Evolutionary conservation across 2,329 filamentous ascomycete genomes (phyloP), one percentile per base, ranked within the genome.

Genomic region (Cordyceps cateniannulata): DNA sequence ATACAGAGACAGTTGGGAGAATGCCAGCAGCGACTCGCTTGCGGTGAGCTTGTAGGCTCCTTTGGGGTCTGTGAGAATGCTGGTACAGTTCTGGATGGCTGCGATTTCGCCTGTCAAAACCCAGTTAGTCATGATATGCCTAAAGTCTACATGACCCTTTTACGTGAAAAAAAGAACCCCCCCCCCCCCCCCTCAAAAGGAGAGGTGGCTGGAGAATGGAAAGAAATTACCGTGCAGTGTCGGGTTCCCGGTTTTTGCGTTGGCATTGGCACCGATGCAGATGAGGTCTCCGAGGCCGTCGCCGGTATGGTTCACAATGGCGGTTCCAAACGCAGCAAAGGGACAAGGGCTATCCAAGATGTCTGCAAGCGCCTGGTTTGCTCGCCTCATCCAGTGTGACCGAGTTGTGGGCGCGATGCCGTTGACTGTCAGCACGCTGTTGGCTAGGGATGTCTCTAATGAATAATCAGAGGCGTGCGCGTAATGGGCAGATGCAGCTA

Each of bases 231-330:
- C 81, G 65, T 84, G 81, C n/a, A 81, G 67, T 1, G 74, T 79
- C 1, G 81, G 81, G 66, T 84, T 81, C 1, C 81, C 81, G 2
- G 73, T 76, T 6, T 65, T 64, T 27, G 45, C 22, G 56, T 75
- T 77, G 27, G 70, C 69, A 65, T 84, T 84, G 20, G 76, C 78
- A 8, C 80, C 80, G 16, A 77, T 77, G 68, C 81, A 84, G 16
- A 84, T 69, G 3, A 81, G 67, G 24, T 78, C 70, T 2, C 80
- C 80, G 0, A 75, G 66, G 0, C 72, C 74, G 24, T 64, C 64
- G 5, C 64, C 67, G 0, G 80, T 83, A 65, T 85, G 82, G 65
- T 84, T 85, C 16, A 85, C 82, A 60, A 85, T 76, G 24, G 77
- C 81, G 16, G 77, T 74, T 3, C 79, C 81, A 66, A 84, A 85